Percentiles rank a stretch among this genome's conserved stretches.
phyloP scores from a whole-genome alignment of 2,329 filamentous ascomycete species.

The Epichloe sylvatica region DNA sequence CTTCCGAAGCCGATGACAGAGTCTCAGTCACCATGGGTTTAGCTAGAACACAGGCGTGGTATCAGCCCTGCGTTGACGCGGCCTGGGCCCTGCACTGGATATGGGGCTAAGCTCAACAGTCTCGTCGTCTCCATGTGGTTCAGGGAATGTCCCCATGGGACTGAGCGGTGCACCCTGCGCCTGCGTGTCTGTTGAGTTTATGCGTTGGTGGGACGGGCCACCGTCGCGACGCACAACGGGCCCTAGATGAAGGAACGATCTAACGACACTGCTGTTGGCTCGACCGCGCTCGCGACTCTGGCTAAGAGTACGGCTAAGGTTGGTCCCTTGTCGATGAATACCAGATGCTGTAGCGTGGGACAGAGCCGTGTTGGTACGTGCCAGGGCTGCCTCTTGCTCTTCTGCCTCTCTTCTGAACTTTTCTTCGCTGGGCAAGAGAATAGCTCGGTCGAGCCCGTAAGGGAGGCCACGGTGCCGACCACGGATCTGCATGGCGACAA shows the following conservation, averaged over 20 bases:
- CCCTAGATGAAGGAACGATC: slow-evolving; percentile 35
- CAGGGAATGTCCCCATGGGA: slow-evolving; percentile 10
- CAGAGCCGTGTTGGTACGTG: slow-evolving; percentile 22
- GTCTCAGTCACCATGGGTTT: slow-evolving; percentile 5
- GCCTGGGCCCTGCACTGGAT: slow-evolving; percentile 12
- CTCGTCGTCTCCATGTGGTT: slow-evolving; percentile 15
- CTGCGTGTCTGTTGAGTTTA: slow-evolving; percentile 14
- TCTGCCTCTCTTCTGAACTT: slow-evolving; percentile 40
- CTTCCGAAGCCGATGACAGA: no score
- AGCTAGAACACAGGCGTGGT: slow-evolving; percentile 14
- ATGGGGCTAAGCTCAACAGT: slow-evolving; percentile 15
- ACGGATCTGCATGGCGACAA: slow-evolving; percentile 56
- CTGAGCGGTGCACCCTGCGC: slow-evolving; percentile 4
- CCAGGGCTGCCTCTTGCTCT: slow-evolving; percentile 27
- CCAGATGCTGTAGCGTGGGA: slow-evolving; percentile 20
- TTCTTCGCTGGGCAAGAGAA: slow-evolving; percentile 43
- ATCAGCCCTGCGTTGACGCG: slow-evolving; percentile 15
- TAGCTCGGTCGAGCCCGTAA: slow-evolving; percentile 50
- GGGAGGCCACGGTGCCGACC: slow-evolving; percentile 55
- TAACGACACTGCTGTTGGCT: slow-evolving; percentile 29
- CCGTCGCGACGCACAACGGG: slow-evolving; percentile 23
- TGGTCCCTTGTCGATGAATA: slow-evolving; percentile 16
- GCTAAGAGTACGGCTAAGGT: slow-evolving; percentile 21
- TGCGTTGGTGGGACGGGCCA: slow-evolving; percentile 12
- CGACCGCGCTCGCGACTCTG: slow-evolving; percentile 24